Conservation (phyloP, 805 yeast species). For the Kazachstania psychrophila region DNA sequence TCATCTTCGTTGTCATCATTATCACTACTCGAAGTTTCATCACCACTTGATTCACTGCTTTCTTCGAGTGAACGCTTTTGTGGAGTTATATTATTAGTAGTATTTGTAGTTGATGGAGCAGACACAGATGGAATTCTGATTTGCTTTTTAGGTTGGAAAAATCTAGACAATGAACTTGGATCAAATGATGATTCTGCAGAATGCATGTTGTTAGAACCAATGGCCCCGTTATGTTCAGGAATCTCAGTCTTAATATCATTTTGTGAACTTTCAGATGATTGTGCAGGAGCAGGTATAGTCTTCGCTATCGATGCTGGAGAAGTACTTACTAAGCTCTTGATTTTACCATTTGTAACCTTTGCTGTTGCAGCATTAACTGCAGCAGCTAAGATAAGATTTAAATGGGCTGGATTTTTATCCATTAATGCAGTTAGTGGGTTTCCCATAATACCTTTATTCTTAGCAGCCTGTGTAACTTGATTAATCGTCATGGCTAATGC, state of each 20-base stretch:
- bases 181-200: too few species aligned
- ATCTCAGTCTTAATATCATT: background rate
- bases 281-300: background rate
- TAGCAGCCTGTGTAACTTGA: slow-evolving; percentile 80
- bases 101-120: slow-evolving; percentile 15
- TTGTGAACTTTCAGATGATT: background rate
- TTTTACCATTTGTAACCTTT: slow-evolving; percentile 48
- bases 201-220: too few species aligned
- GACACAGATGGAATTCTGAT: too few species aligned
- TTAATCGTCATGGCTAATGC: slow-evolving; percentile 91
- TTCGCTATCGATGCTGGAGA: slow-evolving; percentile 13
- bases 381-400: slow-evolving; percentile 67
- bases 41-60: slow-evolving; percentile 4
- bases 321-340: slow-evolving; percentile 33
- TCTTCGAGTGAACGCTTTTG: slow-evolving; percentile 16
- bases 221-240: background rate
- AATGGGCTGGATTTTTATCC: slow-evolving; percentile 72
- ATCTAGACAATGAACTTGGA: slow-evolving; percentile 29
- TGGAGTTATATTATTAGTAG: slow-evolving; percentile 15
- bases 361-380: slow-evolving; percentile 72
- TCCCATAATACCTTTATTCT: slow-evolving; percentile 70
- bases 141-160: slow-evolving; percentile 30
- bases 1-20: slow-evolving; percentile 24
- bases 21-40: slow-evolving; percentile 17
- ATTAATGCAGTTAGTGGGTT: slow-evolving; percentile 70